Conservation (phyloP, 306 rosid species). For the Dalbergia cultrata region DNA sequence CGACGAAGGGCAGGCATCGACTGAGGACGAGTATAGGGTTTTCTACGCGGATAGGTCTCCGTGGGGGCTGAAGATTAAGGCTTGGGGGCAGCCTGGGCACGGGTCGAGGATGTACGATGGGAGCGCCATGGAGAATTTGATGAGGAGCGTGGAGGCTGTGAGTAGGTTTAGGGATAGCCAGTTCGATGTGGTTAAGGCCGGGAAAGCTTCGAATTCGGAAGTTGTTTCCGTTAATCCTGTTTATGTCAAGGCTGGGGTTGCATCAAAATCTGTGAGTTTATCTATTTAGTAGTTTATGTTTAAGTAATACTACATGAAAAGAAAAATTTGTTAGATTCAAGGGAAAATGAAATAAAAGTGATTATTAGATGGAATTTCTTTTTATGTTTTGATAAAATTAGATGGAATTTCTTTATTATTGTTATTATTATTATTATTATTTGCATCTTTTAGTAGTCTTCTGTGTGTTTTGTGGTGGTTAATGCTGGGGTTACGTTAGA, state of each 20-base stretch:
- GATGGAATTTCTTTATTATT: no score
- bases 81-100: constrained; percentile 76
- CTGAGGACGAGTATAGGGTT: constrained; percentile 75
- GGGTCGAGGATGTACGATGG: constrained; percentile 82
- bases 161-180: constrained; percentile 80
- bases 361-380: no score
- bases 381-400: no score
- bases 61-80: constrained; percentile 73
- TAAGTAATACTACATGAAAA: no score
- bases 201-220: constrained; percentile 71
- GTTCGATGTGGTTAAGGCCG: constrained; percentile 81
- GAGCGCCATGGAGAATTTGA: constrained; percentile 90
- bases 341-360: no score
- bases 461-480: background rate
- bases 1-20: constrained; percentile 92
- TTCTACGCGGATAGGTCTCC: constrained; percentile 85
- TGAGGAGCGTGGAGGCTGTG: constrained; percentile 77
- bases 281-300: background rate
- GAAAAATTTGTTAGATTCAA: no score
- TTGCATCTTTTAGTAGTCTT: background rate
- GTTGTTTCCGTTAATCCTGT: constrained; percentile 93
- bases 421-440: no score
- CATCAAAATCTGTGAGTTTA: constrained; percentile 68
- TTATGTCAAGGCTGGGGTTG: constrained; percentile 75
- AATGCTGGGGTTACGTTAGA: background rate